A percentile compares a stretch with the other conserved stretches of the same genome.
phyloP scores from a whole-genome alignment of 2,329 filamentous ascomycete genomes.

The Neophaeococcomyces aloes region DNA sequence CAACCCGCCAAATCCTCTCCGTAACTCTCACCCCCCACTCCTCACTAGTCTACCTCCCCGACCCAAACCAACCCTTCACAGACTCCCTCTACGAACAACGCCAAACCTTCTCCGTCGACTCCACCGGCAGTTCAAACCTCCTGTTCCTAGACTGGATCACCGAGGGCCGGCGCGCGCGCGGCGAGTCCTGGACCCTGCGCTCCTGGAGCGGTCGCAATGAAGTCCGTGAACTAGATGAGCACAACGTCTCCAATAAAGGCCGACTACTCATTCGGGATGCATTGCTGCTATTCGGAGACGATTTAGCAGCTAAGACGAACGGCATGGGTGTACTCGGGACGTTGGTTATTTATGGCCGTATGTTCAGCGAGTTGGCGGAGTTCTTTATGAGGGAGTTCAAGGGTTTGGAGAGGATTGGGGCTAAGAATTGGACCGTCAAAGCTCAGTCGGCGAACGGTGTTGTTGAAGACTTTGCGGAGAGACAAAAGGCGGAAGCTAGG shows the following conservation, averaged over 20 bases:
- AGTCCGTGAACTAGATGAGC: slow-evolving; percentile 48
- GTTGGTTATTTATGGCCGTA: slow-evolving; percentile 64
- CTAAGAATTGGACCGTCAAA: slow-evolving; percentile 55
- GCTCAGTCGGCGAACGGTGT: slow-evolving; percentile 13
- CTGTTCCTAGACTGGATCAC: slow-evolving; percentile 92
- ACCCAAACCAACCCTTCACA: slow-evolving; percentile 86
- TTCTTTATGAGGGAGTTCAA: slow-evolving; percentile 76
- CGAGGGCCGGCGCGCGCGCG: slow-evolving; percentile 70
- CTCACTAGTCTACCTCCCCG: slow-evolving; percentile 60
- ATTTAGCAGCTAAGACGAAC: slow-evolving; percentile 33
- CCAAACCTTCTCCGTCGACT: slow-evolving; percentile 60
- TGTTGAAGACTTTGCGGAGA: slow-evolving; percentile 16
- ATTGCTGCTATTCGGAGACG: slow-evolving; percentile 57
- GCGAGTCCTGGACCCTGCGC: slow-evolving; percentile 77
- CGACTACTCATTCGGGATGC: slow-evolving; percentile 77
- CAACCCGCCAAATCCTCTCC: slow-evolving; percentile 39
- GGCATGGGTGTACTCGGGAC: slow-evolving; percentile 64
- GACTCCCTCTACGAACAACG: slow-evolving; percentile 73
- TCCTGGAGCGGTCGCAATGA: slow-evolving; percentile 80
- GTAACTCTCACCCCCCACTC: slow-evolving; percentile 39
- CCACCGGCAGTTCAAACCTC: slow-evolving; percentile 44
- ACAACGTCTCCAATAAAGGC: slow-evolving; percentile 27
- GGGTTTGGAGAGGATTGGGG: slow-evolving; percentile 68
- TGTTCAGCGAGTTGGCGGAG: slow-evolving; percentile 54
- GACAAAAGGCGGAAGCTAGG: slow-evolving; percentile 19